phyloP scores from a whole-genome alignment of 148 eudicot genomes.

The Mesembryanthemum crystallinum region DNA sequence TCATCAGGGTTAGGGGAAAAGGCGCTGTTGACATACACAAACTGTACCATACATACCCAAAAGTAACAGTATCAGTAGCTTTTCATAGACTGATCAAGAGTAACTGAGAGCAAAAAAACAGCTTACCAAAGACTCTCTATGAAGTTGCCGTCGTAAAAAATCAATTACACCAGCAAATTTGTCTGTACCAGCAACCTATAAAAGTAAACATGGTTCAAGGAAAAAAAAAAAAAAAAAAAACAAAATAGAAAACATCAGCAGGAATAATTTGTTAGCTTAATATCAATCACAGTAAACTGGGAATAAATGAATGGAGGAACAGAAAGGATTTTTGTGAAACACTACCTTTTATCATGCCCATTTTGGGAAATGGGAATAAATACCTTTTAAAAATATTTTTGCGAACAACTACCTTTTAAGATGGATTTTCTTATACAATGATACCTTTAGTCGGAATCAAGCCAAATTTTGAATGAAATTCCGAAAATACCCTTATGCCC shows the following conservation, averaged over 20 bases:
- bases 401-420: too few relatives aligned
- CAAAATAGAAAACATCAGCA: background rate
- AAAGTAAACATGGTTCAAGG: background rate
- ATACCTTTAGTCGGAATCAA: too few relatives aligned
- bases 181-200: slow-evolving; percentile 76
- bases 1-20: slow-evolving; percentile 95
- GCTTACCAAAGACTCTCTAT: slow-evolving; percentile 78
- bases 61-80: slow-evolving; percentile 7
- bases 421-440: too few relatives aligned
- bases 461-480: too few relatives aligned
- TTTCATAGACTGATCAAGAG: background rate
- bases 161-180: slow-evolving; percentile 83
- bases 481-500: too few relatives aligned
- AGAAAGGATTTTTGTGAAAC: too few relatives aligned
- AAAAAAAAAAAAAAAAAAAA: background rate
- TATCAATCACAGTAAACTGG: background rate
- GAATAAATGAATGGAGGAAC: background rate
- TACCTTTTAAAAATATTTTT: too few relatives aligned
- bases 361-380: too few relatives aligned
- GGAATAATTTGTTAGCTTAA: background rate
- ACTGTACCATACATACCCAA: slow-evolving; percentile 39
- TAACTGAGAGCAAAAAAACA: slow-evolving; percentile 2
- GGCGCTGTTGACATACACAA: slow-evolving; percentile 93
- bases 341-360: too few relatives aligned
- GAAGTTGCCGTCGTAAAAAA: slow-evolving; percentile 87